Conservation (phyloP, 2,329 filamentous ascomycete species). For the Neurospora sp. region DNA sequence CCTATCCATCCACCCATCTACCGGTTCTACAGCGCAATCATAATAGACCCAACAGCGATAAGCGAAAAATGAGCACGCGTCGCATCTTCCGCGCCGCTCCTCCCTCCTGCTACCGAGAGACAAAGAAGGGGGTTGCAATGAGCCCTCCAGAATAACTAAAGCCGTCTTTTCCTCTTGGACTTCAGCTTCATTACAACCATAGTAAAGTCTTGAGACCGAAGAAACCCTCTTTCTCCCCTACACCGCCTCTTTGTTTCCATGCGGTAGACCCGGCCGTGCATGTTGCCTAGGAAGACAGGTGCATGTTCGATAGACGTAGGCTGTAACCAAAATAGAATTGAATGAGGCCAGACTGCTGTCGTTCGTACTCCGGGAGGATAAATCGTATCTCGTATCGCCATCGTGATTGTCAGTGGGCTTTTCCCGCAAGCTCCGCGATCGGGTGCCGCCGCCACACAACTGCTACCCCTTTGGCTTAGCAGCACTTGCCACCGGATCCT, state of each 20-base stretch:
- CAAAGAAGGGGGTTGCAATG: neutral
- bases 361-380: neutral
- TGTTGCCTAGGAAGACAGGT: neutral
- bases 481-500: constrained; percentile 61
- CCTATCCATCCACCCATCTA: neutral
- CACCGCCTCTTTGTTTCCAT: neutral
- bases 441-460: neutral
- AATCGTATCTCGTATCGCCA: neutral
- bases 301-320: neutral
- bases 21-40: neutral
- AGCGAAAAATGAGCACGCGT: neutral
- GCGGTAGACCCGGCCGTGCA: neutral
- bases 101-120: neutral
- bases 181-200: neutral
- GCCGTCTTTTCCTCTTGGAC: neutral
- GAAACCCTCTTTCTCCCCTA: neutral
- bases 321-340: neutral
- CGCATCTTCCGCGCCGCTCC: neutral
- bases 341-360: neutral
- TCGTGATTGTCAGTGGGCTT: neutral
- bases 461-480: constrained; percentile 37
- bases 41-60: neutral
- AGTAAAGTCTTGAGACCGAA: neutral
- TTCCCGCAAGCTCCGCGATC: neutral
- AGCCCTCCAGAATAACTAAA: neutral